phyloP scores from a whole-genome alignment of 2,329 filamentous ascomycete species.

The Talaromyces piceae region DNA sequence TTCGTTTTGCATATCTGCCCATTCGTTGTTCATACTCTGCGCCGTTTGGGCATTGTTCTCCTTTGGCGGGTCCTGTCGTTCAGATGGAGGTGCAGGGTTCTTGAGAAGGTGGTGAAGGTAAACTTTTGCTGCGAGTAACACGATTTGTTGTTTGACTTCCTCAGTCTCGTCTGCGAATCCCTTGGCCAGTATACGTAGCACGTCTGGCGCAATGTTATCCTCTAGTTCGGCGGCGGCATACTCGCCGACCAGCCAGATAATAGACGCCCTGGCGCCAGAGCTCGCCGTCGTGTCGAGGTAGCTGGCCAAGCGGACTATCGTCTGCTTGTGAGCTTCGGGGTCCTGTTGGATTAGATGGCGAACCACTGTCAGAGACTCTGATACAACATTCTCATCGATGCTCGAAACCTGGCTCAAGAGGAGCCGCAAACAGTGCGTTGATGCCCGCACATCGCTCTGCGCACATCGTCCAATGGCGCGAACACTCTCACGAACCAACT shows the following conservation, averaged over 20 bases:
- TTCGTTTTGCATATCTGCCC: slow-evolving; percentile 20
- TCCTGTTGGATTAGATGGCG: slow-evolving; percentile 92
- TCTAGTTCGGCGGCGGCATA: slow-evolving; percentile 73
- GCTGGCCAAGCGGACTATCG: slow-evolving; percentile 81
- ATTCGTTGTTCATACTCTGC: slow-evolving; percentile 24
- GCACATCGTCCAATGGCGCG: slow-evolving; percentile 90
- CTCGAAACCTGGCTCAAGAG: slow-evolving; percentile 83
- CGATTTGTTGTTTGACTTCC: slow-evolving; percentile 79
- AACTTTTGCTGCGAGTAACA: slow-evolving; percentile 90
- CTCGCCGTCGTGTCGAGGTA: slow-evolving; percentile 85
- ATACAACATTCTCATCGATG: slow-evolving; percentile 77
- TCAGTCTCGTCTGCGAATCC: slow-evolving; percentile 79
- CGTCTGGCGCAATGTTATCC: slow-evolving; percentile 87
- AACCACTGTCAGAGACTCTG: slow-evolving; percentile 90
- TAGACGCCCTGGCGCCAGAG: slow-evolving; percentile 81
- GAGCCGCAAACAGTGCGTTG: slow-evolving; percentile 71
- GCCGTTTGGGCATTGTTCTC: slow-evolving; percentile 7
- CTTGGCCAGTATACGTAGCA: slow-evolving; percentile 78
- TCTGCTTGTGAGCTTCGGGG: slow-evolving; percentile 69
- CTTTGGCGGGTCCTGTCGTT: slow-evolving; percentile 17
- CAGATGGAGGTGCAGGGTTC: slow-evolving; percentile 33
- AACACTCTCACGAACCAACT: slow-evolving; percentile 80
- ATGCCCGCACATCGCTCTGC: slow-evolving; percentile 63
- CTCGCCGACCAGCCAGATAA: slow-evolving; percentile 96
- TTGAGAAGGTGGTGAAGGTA: slow-evolving; percentile 75